Base-by-base conservation (phyloP, 257 asterid species). In the Solanum ahanhuiri region DNA sequence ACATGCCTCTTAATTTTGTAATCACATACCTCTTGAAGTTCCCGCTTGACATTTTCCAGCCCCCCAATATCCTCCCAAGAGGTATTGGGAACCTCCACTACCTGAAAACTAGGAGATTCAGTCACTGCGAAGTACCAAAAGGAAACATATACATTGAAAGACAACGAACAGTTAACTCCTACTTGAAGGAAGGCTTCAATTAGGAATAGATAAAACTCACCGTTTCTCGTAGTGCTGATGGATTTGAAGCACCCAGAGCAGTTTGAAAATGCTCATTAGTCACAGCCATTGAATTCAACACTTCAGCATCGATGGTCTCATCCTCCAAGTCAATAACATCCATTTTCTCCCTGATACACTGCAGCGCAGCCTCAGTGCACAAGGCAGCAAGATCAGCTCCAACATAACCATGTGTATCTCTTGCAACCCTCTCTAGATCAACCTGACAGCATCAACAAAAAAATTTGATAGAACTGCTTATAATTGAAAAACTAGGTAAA, bases 291-390 rank as follows among this genome's bases (percentile, higher is more conserved):
- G 99, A 92, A 88, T 96, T 96, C 17, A 96, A 94, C 34, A 96
- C 91, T 92, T 95, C 99, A 9, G 97, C 99, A 90, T 96, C 98
- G 30, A 96, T 96, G 5, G 94, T 34, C 54, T 96, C 99, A 67
- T 96, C 99, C 88, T 95, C 98, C 90, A 96, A 92, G 87, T 96
- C 98, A 69, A 96, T 96, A 76, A 96, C 94, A 85, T 96, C 99
- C 99, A 96, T 96, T 90, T 96, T 96, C 94, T 96, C 99, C 89
- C 99, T 93, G 86, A 96, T 96, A 93, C 99, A 96, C 84, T 96
- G 98, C 58, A 96, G 95, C 0, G 99, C 99, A 82, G 98, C 96
- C 90, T 96, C 98, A 33, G 99, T 95, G 89, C 98, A 95, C 86
- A 95, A 86, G 20, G 98, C 98, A 82, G 98, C 98, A 60, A 95